phyloP scores from a whole-genome alignment of 768 basidiomycete species.

The Galerina sulciceps region DNA sequence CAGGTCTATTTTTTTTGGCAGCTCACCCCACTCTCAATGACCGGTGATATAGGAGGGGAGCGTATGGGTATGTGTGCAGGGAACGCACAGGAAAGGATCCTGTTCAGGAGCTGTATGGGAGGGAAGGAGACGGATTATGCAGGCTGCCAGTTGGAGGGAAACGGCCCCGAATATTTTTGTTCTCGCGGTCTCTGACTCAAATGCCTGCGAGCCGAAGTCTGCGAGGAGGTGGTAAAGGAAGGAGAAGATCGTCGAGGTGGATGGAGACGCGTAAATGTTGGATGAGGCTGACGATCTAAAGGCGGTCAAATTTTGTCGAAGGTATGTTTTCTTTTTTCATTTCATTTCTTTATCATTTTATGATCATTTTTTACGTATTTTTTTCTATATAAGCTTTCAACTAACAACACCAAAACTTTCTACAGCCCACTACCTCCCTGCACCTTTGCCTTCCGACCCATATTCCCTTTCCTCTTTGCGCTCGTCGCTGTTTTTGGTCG shows the following conservation, averaged over 20 bases:
- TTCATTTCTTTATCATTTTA: background rate
- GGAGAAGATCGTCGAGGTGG: slow-evolving; percentile 13
- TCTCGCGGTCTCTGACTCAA: background rate
- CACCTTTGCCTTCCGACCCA: background rate
- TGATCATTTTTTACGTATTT: background rate
- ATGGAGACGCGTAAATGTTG: slow-evolving; percentile 12
- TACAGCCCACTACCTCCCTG: background rate
- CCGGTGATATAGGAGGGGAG: too few species aligned
- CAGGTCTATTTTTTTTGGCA: too few species aligned
- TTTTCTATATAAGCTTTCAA: background rate
- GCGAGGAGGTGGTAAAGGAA: slow-evolving; percentile 19
- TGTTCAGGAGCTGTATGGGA: slow-evolving; percentile 35
- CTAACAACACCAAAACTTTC: background rate
- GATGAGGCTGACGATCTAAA: slow-evolving; percentile 3
- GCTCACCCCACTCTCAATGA: too few species aligned
- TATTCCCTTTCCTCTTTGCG: background rate
- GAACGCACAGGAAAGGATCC: slow-evolving; percentile 60
- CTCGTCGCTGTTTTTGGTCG: background rate
- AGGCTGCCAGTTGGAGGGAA: background rate
- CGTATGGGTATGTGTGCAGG: too few species aligned
- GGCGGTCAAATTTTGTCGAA: background rate
- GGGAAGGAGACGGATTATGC: background rate
- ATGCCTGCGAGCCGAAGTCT: background rate
- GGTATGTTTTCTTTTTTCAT: background rate
- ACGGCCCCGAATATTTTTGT: too few species aligned